Percentiles rank a stretch among this genome's conserved stretches.
Evolutionary conservation across 495 filamentous ascomycete species (phyloP).

Genomic region (Lasiosphaeria miniovina): DNA sequence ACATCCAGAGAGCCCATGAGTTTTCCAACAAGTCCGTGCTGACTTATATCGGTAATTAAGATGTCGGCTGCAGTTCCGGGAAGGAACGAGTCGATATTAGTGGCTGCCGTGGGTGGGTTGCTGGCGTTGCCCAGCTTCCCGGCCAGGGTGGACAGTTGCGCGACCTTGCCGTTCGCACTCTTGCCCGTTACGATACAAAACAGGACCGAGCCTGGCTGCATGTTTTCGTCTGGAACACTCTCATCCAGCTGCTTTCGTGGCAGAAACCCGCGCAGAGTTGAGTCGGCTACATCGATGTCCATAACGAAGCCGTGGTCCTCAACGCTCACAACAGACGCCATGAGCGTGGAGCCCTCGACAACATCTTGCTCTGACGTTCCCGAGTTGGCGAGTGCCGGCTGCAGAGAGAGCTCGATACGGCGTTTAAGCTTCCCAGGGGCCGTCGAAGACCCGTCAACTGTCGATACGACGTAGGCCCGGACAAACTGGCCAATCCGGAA

Average conservation of each 20-base stretch:
- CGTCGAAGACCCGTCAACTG: conserved; percentile 51
- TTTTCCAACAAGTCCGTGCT: conserved; percentile 64
- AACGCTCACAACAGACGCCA: conserved; percentile 83
- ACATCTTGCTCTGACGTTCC: conserved; percentile 68
- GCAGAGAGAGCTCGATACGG: conserved; percentile 79
- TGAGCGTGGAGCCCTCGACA: conserved; percentile 68
- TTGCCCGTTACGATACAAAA: conserved; percentile 78
- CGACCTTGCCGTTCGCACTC: conserved; percentile 70
- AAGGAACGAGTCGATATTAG: conserved; percentile 83
- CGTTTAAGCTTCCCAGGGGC: conserved; percentile 63
- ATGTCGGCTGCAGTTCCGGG: conserved; percentile 88
- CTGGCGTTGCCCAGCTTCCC: conserved; percentile 68
- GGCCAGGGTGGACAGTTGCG: conserved; percentile 77
- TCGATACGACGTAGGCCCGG: conserved; percentile 78
- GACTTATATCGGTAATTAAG: conserved; percentile 69
- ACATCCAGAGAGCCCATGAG: conserved; percentile 88
- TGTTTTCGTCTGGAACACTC: conserved; percentile 60
- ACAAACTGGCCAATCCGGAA: conserved; percentile 88
- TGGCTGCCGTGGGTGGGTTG: conserved; percentile 67
- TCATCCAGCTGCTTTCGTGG: conserved; percentile 78
- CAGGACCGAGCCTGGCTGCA: conserved; percentile 66
- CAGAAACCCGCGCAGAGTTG: conserved; percentile 74
- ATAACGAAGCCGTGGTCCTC: conserved; percentile 95
- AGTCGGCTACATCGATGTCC: conserved; percentile 75
- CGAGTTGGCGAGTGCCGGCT: conserved; percentile 70